Conservation (phyloP, 2,329 filamentous ascomycete genomes). For the Fusarium sacchari region DNA sequence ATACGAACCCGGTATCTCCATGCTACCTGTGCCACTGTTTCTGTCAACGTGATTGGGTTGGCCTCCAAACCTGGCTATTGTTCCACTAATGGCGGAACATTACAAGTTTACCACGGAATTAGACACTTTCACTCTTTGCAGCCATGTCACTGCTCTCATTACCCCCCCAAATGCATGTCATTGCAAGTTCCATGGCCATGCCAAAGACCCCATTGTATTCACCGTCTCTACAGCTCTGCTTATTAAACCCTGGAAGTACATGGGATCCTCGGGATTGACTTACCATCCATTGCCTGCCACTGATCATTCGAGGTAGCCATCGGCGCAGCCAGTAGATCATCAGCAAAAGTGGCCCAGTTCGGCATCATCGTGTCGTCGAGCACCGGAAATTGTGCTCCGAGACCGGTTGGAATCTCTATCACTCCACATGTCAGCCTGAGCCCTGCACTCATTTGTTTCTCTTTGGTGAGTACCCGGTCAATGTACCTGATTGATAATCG, state of each 20-base stretch:
- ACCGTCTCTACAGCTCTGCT: background rate
- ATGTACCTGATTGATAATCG: background rate
- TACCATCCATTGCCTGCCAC: constrained; percentile 15
- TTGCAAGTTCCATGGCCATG: constrained; percentile 8
- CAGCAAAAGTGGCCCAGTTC: background rate
- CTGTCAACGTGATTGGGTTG: too few relatives aligned
- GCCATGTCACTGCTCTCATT: too few relatives aligned
- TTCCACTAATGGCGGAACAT: too few relatives aligned
- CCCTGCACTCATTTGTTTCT: accelerated
- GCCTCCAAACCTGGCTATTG: too few relatives aligned
- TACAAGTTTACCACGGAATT: too few relatives aligned
- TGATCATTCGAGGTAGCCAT: background rate
- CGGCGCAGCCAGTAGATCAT: background rate
- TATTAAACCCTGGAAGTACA: background rate
- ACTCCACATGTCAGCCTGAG: background rate
- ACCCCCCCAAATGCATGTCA: background rate
- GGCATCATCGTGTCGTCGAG: background rate
- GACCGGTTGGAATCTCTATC: background rate
- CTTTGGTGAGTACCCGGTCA: background rate
- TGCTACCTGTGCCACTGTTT: background rate
- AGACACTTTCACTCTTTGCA: too few relatives aligned
- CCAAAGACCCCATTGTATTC: background rate
- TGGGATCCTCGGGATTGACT: background rate
- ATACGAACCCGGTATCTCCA: background rate
- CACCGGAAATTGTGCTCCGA: background rate